phyloP scores from a whole-genome alignment of 495 filamentous ascomycete species.

The Clavariopsis aquatica region DNA sequence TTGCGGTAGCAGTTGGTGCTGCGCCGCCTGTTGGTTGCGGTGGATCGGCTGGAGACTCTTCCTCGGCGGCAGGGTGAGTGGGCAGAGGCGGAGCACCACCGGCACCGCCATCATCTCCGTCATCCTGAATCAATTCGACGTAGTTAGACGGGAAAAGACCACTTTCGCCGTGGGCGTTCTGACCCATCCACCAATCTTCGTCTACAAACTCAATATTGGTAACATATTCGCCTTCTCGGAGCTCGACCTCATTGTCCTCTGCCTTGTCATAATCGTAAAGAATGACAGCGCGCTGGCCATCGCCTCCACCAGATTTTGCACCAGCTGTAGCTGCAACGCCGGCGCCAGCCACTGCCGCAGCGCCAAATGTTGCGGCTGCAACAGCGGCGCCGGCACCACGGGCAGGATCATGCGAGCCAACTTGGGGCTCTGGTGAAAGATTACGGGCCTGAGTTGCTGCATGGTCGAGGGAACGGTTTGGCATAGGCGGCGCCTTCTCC shows the following conservation, averaged over 20 bases:
- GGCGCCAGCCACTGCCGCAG: slow-evolving; percentile 39
- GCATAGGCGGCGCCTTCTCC: slow-evolving; percentile 58
- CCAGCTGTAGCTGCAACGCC: slow-evolving; percentile 33
- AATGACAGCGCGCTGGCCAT: slow-evolving; percentile 70
- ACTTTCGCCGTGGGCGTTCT: slow-evolving; percentile 73
- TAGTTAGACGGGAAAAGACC: slow-evolving; percentile 97
- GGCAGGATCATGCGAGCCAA: slow-evolving; percentile 57
- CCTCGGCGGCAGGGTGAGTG: slow-evolving; percentile 40
- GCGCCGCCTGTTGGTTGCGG: slow-evolving; percentile 38
- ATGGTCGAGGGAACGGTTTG: slow-evolving; percentile 58
- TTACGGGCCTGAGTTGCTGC: slow-evolving; percentile 64
- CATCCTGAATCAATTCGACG: slow-evolving; percentile 76
- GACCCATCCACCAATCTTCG: slow-evolving; percentile 95
- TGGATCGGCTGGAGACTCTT: slow-evolving; percentile 44
- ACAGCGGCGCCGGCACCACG: slow-evolving; percentile 63
- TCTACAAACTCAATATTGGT: slow-evolving; percentile 99
- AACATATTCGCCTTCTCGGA: slow-evolving; percentile 86
- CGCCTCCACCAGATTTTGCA: slow-evolving; percentile 20
- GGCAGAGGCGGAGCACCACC: slow-evolving; percentile 39
- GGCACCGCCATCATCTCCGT: slow-evolving; percentile 40
- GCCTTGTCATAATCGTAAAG: slow-evolving; percentile 97
- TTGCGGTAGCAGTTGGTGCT: slow-evolving; percentile 71
- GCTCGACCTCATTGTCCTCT: slow-evolving; percentile 92
- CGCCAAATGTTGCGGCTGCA: slow-evolving; percentile 48
- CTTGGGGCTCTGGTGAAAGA: slow-evolving; percentile 61